A percentile compares a stretch with the other conserved stretches of the same genome.
phyloP scores from a whole-genome alignment of 2,329 filamentous ascomycete species.

The Cercospora sp. region DNA sequence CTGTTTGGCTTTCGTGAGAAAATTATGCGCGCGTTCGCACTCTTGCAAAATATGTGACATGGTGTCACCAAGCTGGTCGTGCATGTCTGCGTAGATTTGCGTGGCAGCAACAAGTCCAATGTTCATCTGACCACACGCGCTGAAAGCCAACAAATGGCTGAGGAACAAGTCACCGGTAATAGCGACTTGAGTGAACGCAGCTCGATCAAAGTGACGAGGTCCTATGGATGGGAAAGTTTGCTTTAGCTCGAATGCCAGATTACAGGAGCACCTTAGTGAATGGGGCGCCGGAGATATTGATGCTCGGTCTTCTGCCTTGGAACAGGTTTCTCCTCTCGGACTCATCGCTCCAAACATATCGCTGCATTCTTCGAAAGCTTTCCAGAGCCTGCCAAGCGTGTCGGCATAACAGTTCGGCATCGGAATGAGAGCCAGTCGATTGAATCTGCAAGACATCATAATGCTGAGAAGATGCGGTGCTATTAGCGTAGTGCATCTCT shows the following conservation, averaged over 20 bases:
- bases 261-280: neutral
- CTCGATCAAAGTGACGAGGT: neutral
- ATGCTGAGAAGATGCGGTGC: too few relatives aligned
- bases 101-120: neutral
- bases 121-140: neutral
- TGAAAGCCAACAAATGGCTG: neutral
- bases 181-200: neutral
- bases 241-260: neutral
- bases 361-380: neutral
- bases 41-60: neutral
- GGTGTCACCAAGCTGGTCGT: neutral
- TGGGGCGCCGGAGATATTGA: neutral
- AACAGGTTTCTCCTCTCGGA: neutral
- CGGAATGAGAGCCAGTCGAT: too few relatives aligned
- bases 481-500: neutral
- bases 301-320: neutral
- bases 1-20: neutral
- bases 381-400: neutral
- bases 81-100: conserved; percentile 9
- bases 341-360: neutral
- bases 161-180: neutral
- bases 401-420: neutral
- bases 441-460: too few relatives aligned
- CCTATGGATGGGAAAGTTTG: neutral
- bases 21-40: neutral